These are phyloP conservation scores for Simmondsia chinensis DNA, from an alignment of 148 eudicot species.

Conservation along the genomic window DNA sequence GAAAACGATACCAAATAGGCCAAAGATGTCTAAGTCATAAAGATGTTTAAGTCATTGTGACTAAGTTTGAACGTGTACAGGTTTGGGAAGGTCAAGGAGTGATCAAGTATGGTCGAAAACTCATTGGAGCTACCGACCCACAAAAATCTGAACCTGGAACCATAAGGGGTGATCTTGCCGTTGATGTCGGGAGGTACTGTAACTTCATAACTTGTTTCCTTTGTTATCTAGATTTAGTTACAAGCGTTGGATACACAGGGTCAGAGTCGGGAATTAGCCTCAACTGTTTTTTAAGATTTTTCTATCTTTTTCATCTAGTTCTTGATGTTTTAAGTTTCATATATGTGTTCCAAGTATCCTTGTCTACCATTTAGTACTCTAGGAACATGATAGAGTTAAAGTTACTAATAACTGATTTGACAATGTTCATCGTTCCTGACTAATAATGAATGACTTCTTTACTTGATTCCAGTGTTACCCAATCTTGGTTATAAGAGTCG, in stretches of 20 bases:
- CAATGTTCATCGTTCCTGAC: no score
- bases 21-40: no score
- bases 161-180: slow-evolving; percentile 96
- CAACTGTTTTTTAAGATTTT: no score
- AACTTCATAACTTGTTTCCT: neutral
- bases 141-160: slow-evolving; percentile 99
- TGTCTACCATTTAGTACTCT: no score
- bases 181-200: slow-evolving; percentile 82
- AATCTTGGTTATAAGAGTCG: no score
- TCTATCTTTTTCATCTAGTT: neutral
- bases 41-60: no score
- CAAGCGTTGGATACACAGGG: neutral
- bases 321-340: neutral
- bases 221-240: neutral
- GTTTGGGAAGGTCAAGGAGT: slow-evolving; percentile 99
- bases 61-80: slow-evolving; percentile 18
- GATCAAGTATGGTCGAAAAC: slow-evolving; percentile 83
- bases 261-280: neutral
- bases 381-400: no score
- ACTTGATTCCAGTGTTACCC: no score
- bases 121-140: slow-evolving; percentile 97
- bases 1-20: no score
- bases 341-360: no score
- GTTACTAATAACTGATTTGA: no score
- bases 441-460: no score